These are phyloP conservation scores for Kodamaea arcana DNA, from an alignment of 1,139 yeast species.

Conservation along the genomic window DNA sequence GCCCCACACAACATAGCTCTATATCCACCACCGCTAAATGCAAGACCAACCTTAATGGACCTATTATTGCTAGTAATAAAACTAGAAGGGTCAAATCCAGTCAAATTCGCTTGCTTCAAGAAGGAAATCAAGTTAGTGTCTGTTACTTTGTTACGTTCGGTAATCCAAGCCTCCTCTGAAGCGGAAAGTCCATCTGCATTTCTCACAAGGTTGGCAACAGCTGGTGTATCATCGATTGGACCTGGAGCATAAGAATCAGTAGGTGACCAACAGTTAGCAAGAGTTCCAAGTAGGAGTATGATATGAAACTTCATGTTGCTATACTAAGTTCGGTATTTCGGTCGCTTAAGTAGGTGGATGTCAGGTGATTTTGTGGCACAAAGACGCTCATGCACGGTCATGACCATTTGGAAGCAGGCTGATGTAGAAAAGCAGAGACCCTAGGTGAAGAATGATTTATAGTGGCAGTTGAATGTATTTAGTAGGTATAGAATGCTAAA, in stretches of 20 bases:
- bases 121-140: slow-evolving; percentile 17
- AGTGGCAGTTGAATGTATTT: too few species aligned
- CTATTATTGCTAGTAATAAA: slow-evolving; percentile 17
- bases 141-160: slow-evolving; percentile 18
- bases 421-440: too few species aligned
- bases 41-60: slow-evolving; percentile 20
- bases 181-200: slow-evolving; percentile 14
- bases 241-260: slow-evolving; percentile 25
- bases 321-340: too few species aligned
- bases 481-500: too few species aligned
- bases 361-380: too few species aligned
- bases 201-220: slow-evolving; percentile 13
- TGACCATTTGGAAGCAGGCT: too few species aligned
- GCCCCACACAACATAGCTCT: slow-evolving; percentile 27
- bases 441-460: too few species aligned
- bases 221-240: slow-evolving; percentile 16
- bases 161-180: slow-evolving; percentile 18
- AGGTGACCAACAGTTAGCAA: slow-evolving; percentile 14
- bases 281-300: slow-evolving; percentile 3
- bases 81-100: slow-evolving; percentile 18
- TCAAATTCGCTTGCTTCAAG: slow-evolving; percentile 16
- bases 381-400: too few species aligned
- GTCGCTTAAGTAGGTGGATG: too few species aligned
- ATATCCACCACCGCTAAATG: slow-evolving; percentile 27
- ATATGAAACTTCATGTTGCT: neutral